phyloP scores from a whole-genome alignment of 768 basidiomycete species.

The Trametes cingulata region DNA sequence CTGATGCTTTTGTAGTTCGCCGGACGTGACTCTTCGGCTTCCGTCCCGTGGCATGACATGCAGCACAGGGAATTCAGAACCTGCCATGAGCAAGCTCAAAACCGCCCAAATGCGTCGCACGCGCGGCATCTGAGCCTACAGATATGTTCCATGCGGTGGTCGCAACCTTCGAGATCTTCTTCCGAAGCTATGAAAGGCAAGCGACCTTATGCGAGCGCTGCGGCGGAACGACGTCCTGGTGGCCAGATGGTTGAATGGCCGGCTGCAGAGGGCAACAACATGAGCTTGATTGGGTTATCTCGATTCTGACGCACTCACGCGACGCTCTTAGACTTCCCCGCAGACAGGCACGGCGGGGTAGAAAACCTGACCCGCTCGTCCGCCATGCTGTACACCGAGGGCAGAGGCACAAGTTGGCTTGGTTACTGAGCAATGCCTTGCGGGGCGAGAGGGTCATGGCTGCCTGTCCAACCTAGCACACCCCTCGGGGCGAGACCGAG shows the following conservation, averaged over 20 bases:
- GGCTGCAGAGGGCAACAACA: constrained; percentile 4
- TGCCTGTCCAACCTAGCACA: not conserved
- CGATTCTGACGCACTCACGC: constrained; percentile 1
- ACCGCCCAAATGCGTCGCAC: not conserved
- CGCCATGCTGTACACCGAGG: not conserved
- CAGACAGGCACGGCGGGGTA: constrained; percentile 1
- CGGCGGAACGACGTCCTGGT: not conserved
- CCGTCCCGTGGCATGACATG: not conserved
- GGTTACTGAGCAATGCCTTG: not conserved
- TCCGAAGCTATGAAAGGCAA: not conserved
- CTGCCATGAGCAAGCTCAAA: not conserved
- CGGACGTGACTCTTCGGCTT: not conserved
- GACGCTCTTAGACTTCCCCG: not conserved
- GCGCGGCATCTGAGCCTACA: constrained; percentile 1
- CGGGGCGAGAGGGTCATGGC: not conserved
- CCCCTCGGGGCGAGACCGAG: not conserved
- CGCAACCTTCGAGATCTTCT: constrained; percentile 1
- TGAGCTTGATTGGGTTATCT: constrained; percentile 12
- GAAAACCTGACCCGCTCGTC: not conserved
- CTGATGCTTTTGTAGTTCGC: constrained; percentile 6
- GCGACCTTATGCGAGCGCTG: not conserved
- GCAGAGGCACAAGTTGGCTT: not conserved
- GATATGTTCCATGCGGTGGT: constrained; percentile 13
- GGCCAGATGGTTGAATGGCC: constrained; percentile 1
- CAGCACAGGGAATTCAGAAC: not conserved